Evolutionary conservation across 176 grass and related monocot species (phyloP), one percentile per base, ranked within the genome.

Genomic region (Oryza longistaminata): DNA sequence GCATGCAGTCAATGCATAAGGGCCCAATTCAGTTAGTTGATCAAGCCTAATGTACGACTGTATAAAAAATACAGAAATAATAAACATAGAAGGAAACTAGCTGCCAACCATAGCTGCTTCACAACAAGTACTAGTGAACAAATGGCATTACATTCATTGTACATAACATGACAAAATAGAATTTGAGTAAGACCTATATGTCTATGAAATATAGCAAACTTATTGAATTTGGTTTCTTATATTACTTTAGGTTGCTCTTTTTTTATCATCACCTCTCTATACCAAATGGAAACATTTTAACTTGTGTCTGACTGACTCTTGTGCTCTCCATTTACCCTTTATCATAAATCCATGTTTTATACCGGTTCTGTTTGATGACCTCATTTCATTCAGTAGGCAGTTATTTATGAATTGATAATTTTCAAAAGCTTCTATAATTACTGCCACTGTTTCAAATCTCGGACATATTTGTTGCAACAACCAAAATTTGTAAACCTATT

Each of bases 1-100:
- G 72, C 78, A 85, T 46, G 78, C 85, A 74, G 80, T 84, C 76
- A 91, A 80, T 91, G 82, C 77, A 74, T 53, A 79, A 64, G 79
- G 83, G 79, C 48, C 69, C 75, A 53, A 4, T 73, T 77, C 40
- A 80, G 69, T 82, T 82, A 86, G 87, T 86, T 92, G 90, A 78
- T 65, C 87, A 71, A 68, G 86, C 83, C 6, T 64, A 70, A 83
- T 76, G 46, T 84, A 70, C 11, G 9, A 75, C 33, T 80, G 39
- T 62, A 79, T 83, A 77, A 43, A 73, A 37, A 90, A 64, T 2
- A 66, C 53, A 11, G 74, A 90, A 74, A 82, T 31, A 71, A 25
- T 60, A 69, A n/a, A 76, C 17, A 83, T 3, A 79, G 49, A 75
- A 87, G 70, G 70, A 85, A 42, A 75, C 65, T 64, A 75, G 42